Evolutionary conservation across 345 rosid genomes (phyloP).

Genomic region (Microthlaspi erraticum): DNA sequence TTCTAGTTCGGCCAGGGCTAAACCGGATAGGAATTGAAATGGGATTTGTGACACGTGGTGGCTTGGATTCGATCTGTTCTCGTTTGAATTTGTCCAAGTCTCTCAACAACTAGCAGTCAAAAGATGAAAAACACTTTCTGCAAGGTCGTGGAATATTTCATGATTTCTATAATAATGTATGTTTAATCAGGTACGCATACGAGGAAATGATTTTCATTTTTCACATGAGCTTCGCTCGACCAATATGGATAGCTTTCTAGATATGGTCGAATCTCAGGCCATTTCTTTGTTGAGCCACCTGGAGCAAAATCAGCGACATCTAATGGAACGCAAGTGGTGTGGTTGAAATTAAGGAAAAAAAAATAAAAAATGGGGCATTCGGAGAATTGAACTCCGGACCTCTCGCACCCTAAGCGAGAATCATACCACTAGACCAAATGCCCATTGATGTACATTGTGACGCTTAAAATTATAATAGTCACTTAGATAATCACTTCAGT

Average conservation of each 20-base stretch:
- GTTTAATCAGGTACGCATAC: too few species aligned
- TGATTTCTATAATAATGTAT: too few species aligned
- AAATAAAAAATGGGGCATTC: constrained; percentile 47
- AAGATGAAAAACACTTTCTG: not conserved
- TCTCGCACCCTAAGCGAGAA: constrained; percentile 95
- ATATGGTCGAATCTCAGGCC: too few species aligned
- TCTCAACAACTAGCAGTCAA: not conserved
- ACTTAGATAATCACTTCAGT: too few species aligned
- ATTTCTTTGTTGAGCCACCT: too few species aligned
- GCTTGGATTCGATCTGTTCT: not conserved
- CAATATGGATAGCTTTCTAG: too few species aligned
- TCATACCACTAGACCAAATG: constrained; percentile 93
- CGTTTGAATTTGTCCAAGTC: constrained; percentile 22
- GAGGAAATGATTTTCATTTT: too few species aligned
- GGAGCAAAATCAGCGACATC: too few species aligned
- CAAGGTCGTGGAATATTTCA: not conserved
- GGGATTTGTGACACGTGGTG: not conserved
- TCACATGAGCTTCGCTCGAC: too few species aligned
- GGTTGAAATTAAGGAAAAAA: not conserved
- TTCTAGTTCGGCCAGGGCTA: too few species aligned
- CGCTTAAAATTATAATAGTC: too few species aligned
- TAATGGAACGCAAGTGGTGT: not conserved
- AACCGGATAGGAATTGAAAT: constrained; percentile 10
- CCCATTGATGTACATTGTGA: constrained; percentile 35
- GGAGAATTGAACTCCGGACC: constrained; percentile 87